Percentiles rank a stretch among this genome's conserved stretches.
phyloP scores from a whole-genome alignment of 345 rosid genomes.

The Luvunga scandens region DNA sequence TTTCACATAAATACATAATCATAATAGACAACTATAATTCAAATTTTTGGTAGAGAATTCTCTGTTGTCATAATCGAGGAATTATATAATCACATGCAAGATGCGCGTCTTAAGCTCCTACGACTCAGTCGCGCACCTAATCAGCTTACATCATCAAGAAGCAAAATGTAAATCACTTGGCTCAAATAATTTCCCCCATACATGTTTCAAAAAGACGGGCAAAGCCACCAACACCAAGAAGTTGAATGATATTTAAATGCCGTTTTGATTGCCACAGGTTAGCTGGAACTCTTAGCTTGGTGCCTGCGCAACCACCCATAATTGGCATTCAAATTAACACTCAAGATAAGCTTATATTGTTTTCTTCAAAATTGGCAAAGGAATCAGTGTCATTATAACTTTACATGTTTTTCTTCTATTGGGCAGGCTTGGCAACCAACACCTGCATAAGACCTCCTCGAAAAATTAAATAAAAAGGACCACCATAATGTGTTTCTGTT shows the following conservation, averaged over 20 bases:
- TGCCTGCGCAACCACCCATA: neutral
- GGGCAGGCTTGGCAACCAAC: neutral
- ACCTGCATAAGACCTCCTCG: neutral
- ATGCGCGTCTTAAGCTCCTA: too few relatives aligned
- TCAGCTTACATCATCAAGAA: too few relatives aligned
- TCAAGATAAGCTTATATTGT: neutral
- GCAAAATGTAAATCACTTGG: neutral
- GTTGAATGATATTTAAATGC: neutral
- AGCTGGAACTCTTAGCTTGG: neutral
- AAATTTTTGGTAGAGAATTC: too few relatives aligned
- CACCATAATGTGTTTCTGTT: neutral
- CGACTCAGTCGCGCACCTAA: too few relatives aligned
- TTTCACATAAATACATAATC: neutral
- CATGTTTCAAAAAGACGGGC: neutral
- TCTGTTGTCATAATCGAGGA: too few relatives aligned
- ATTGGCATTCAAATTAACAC: neutral
- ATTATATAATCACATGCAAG: too few relatives aligned
- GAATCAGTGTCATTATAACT: neutral
- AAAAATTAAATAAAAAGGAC: neutral
- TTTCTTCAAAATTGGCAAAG: neutral
- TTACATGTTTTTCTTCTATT: neutral
- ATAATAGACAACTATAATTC: too few relatives aligned
- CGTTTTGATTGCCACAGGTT: neutral
- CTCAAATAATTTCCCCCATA: neutral
- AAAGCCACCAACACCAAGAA: slow-evolving; percentile 1